Percentiles rank a stretch among this genome's conserved stretches.
These are phyloP conservation scores for Rhizopus delemar DNA, from an alignment of 371 early-diverging fungal genomes.

Conservation along the genomic window DNA sequence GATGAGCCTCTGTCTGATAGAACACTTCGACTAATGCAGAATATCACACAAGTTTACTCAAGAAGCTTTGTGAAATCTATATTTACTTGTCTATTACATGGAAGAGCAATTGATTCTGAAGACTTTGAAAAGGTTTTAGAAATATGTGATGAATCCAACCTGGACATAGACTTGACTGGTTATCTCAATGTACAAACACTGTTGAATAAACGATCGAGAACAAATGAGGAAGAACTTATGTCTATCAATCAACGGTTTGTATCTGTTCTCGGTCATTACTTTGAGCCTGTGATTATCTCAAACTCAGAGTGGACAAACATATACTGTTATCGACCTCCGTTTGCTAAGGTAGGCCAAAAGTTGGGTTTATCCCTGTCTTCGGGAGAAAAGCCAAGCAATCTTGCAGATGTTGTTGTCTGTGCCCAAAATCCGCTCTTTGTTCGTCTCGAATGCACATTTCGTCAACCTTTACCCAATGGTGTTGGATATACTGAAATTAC, in stretches of 20 bases:
- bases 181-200: constrained; percentile 72
- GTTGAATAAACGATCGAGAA: constrained; percentile 26
- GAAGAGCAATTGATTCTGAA: constrained; percentile 51
- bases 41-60: constrained; percentile 48
- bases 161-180: constrained; percentile 74
- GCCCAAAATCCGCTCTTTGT: constrained; percentile 66
- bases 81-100: constrained; percentile 66
- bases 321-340: constrained; percentile 68
- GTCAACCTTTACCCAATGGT: constrained; percentile 47
- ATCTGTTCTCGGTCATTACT: constrained; percentile 62
- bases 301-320: constrained; percentile 50
- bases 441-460: constrained; percentile 68
- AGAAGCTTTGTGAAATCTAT: constrained; percentile 66
- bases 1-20: constrained; percentile 23
- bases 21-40: constrained; percentile 37
- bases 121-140: constrained; percentile 67
- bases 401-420: constrained; percentile 58
- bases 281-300: constrained; percentile 60
- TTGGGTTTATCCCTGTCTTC: constrained; percentile 34
- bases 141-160: constrained; percentile 64
- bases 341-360: constrained; percentile 49
- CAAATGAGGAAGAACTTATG: constrained; percentile 46
- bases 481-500: constrained; percentile 38
- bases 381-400: constrained; percentile 46
- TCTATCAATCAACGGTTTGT: constrained; percentile 58